A percentile compares a stretch with the other conserved stretches of the same genome.
phyloP scores from a whole-genome alignment of 305 asterid species.

The Ajuga reptans region DNA sequence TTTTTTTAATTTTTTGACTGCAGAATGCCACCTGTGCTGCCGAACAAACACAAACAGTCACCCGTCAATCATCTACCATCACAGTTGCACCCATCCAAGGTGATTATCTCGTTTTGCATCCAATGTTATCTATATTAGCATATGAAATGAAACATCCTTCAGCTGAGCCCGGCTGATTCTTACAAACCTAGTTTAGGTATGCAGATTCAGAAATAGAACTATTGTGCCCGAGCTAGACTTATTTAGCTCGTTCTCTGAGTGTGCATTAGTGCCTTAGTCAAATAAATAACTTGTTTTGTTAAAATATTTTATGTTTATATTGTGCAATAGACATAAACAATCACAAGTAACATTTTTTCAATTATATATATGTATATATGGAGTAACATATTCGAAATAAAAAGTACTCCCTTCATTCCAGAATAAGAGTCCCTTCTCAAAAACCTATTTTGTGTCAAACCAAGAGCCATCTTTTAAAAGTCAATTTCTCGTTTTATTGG shows the following conservation, averaged over 20 bases:
- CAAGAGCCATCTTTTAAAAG: too few relatives aligned
- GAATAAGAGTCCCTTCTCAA: too few relatives aligned
- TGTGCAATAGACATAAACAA: background rate
- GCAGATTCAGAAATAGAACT: too few relatives aligned
- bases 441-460: too few relatives aligned
- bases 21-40: conserved; percentile 60
- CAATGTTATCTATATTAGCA: background rate
- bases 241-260: background rate
- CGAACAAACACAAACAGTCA: conserved; percentile 59
- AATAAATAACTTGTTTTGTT: too few relatives aligned
- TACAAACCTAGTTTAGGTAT: background rate
- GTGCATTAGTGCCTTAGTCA: background rate
- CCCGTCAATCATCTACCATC: conserved; percentile 55
- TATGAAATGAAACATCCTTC: background rate
- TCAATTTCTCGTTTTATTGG: too few relatives aligned
- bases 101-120: conserved; percentile 13
- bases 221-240: background rate
- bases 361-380: background rate
- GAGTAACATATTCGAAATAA: too few relatives aligned
- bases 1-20: conserved; percentile 12
- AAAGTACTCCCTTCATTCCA: too few relatives aligned
- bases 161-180: background rate
- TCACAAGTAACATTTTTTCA: too few relatives aligned
- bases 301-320: background rate
- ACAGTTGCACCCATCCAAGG: conserved; percentile 64